phyloP scores from a whole-genome alignment of 805 yeast species.

The Candida nanaspora region DNA sequence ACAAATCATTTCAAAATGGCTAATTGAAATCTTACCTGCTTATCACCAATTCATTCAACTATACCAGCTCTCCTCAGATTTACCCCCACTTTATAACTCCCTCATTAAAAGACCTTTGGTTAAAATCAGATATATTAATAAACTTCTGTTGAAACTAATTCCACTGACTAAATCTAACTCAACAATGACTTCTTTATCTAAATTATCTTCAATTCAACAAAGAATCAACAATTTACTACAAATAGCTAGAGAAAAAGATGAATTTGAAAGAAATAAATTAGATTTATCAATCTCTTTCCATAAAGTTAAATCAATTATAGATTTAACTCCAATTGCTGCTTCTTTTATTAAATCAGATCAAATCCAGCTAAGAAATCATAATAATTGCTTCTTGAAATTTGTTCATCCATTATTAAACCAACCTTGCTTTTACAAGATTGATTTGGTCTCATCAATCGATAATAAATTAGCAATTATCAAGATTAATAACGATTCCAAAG shows the following conservation, averaged over 20 bases:
- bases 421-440: slow-evolving; percentile 9
- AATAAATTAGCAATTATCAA: slow-evolving; percentile 21
- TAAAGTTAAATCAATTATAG: slow-evolving; percentile 18
- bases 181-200: too few species aligned
- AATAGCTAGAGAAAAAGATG: slow-evolving; percentile 17
- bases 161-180: slow-evolving; percentile 6
- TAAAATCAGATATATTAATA: slow-evolving; percentile 19
- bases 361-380: not conserved
- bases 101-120: slow-evolving; percentile 25
- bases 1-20: slow-evolving; percentile 20
- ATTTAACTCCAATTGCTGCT: slow-evolving; percentile 6
- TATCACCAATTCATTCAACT: slow-evolving; percentile 16
- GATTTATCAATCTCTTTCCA: slow-evolving; percentile 2
- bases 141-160: slow-evolving; percentile 14
- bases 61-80: slow-evolving; percentile 16
- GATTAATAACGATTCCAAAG: slow-evolving; percentile 16
- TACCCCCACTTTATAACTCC: slow-evolving; percentile 19
- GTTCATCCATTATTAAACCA: not conserved
- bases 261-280: slow-evolving; percentile 9
- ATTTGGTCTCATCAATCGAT: not conserved
- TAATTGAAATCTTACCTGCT: slow-evolving; percentile 7
- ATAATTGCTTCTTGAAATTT: not conserved
- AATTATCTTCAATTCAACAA: not conserved
- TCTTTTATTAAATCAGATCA: slow-evolving; percentile 4
- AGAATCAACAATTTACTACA: slow-evolving; percentile 10